These are phyloP conservation scores for Xylaria sp. DNA, from an alignment of 2,329 filamentous ascomycete genomes.

Conservation along the genomic window DNA sequence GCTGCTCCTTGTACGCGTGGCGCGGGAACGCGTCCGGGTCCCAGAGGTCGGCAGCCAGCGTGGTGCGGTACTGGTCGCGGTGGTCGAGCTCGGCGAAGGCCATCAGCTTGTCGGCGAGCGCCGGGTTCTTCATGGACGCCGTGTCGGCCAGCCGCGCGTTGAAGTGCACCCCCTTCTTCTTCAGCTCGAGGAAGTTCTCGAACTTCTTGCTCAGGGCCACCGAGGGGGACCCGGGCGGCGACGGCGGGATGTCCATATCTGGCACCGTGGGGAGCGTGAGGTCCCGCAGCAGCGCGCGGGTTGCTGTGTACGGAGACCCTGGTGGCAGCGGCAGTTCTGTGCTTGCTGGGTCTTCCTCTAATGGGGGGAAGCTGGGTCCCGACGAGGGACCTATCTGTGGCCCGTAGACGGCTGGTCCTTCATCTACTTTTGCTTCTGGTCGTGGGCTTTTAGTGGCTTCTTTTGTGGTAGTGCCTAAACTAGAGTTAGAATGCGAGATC, in stretches of 20 bases:
- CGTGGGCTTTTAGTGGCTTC: slow-evolving; percentile 6
- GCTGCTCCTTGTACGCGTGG: slow-evolving; percentile 56
- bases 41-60: slow-evolving; percentile 61
- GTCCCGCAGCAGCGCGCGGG: slow-evolving; percentile 68
- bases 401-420: slow-evolving; percentile 35
- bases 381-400: slow-evolving; percentile 38
- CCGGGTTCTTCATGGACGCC: slow-evolving; percentile 72
- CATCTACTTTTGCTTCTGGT: slow-evolving; percentile 20
- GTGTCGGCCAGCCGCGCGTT: slow-evolving; percentile 74
- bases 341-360: slow-evolving; percentile 39
- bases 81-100: slow-evolving; percentile 64
- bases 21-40: slow-evolving; percentile 61
- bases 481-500: slow-evolving; percentile 3
- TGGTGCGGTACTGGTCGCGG: slow-evolving; percentile 69
- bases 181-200: slow-evolving; percentile 75
- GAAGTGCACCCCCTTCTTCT: slow-evolving; percentile 78
- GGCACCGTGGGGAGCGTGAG: slow-evolving; percentile 75
- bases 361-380: slow-evolving; percentile 39
- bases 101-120: slow-evolving; percentile 73
- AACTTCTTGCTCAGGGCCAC: slow-evolving; percentile 67
- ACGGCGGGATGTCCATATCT: slow-evolving; percentile 75
- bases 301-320: slow-evolving; percentile 71
- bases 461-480: slow-evolving; percentile 21
- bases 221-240: slow-evolving; percentile 67
- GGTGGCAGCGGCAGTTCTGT: slow-evolving; percentile 41